Evolutionary conservation across 768 basidiomycete species (phyloP).

Genomic region (Panus rudis): DNA sequence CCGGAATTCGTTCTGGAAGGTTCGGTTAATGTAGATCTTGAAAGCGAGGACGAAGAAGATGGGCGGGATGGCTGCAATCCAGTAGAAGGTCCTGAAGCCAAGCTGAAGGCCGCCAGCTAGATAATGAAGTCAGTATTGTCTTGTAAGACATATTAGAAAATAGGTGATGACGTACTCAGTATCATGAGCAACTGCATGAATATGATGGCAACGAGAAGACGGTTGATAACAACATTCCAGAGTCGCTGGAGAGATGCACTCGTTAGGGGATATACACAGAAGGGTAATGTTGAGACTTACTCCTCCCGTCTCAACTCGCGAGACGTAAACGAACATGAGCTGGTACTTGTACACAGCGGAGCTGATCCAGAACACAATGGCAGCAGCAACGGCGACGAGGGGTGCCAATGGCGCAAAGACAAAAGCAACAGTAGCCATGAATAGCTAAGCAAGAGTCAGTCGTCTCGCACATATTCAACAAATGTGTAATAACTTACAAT

Average conservation of each 20-base stretch:
- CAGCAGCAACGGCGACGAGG: slow-evolving; percentile 75
- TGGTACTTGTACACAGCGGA: slow-evolving; percentile 94
- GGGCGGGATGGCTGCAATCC: slow-evolving; percentile 83
- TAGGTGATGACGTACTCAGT: slow-evolving; percentile 55
- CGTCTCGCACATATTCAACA: slow-evolving; percentile 8
- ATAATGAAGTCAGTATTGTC: slow-evolving; percentile 6
- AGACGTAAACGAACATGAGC: slow-evolving; percentile 88
- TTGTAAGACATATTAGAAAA: slow-evolving; percentile 5
- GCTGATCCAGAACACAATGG: slow-evolving; percentile 80
- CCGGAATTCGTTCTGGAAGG: slow-evolving; percentile 61
- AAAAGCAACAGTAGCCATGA: slow-evolving; percentile 89
- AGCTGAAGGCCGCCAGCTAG: slow-evolving; percentile 83
- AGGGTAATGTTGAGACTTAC: slow-evolving; percentile 37
- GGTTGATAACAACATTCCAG: slow-evolving; percentile 93
- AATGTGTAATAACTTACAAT: slow-evolving; percentile 36
- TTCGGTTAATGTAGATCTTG: slow-evolving; percentile 76
- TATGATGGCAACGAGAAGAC: slow-evolving; percentile 68
- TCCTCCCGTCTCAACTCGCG: slow-evolving; percentile 90
- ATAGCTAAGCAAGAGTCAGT: slow-evolving; percentile 39
- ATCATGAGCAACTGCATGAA: slow-evolving; percentile 87
- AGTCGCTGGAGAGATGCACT: slow-evolving; percentile 57
- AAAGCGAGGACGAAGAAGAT: slow-evolving; percentile 71
- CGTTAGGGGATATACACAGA: slow-evolving; percentile 3
- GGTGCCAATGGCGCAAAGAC: slow-evolving; percentile 95
- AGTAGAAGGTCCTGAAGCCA: slow-evolving; percentile 60